Evolutionary conservation across 176 grass and related monocot genomes (phyloP).

Genomic region (Paspalum vaginatum): DNA sequence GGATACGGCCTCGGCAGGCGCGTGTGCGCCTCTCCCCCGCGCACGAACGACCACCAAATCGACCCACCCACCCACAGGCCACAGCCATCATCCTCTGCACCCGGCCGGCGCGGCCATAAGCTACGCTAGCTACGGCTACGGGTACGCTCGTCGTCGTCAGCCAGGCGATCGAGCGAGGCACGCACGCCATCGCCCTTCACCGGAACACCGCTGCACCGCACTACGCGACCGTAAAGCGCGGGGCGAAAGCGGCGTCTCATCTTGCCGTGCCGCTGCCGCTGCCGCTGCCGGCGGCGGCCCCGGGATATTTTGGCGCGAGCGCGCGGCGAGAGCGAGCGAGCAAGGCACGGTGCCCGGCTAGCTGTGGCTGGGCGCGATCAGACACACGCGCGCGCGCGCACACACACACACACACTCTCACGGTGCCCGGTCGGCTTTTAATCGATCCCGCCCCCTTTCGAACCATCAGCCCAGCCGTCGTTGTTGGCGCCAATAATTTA

Average conservation of each 20-base stretch:
- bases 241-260: constrained; percentile 13
- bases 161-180: no score
- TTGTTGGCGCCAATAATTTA: constrained; percentile 21
- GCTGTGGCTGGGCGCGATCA: no score
- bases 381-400: no score
- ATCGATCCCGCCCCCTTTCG: background rate
- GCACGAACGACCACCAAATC: constrained; percentile 15
- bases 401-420: no score
- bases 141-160: no score
- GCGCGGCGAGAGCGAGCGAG: no score
- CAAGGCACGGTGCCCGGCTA: no score
- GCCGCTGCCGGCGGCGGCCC: background rate
- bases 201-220: background rate
- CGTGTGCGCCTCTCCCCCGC: background rate
- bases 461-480: background rate
- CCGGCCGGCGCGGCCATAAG: background rate
- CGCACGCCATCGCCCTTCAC: no score
- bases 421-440: no score
- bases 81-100: background rate
- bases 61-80: background rate
- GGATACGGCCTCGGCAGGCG: background rate
- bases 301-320: background rate
- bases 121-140: no score
- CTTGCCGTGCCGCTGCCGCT: background rate
- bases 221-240: background rate